Conservation (phyloP, 768 basidiomycete species). For the Saitozyma podzolica region DNA sequence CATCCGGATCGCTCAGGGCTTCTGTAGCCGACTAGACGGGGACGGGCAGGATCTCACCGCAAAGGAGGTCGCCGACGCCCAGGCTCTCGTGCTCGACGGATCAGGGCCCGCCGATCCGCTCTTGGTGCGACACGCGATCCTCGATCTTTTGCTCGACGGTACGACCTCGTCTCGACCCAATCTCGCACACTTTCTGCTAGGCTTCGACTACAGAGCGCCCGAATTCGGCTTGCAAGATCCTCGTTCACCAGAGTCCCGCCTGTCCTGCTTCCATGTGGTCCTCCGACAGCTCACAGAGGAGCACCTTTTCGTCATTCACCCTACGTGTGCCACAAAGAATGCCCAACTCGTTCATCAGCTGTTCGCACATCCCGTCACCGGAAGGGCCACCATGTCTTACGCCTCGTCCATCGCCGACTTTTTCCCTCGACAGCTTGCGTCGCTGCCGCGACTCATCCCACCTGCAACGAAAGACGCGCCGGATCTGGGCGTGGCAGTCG, state of each 20-base stretch:
- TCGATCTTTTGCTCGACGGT: slow-evolving; percentile 78
- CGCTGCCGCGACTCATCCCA: slow-evolving; percentile 17
- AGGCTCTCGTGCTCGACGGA: slow-evolving; percentile 15
- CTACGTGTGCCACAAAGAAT: slow-evolving; percentile 78
- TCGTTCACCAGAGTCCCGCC: slow-evolving; percentile 31
- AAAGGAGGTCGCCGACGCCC: slow-evolving; percentile 57
- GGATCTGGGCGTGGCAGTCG: no score
- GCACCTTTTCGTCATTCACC: slow-evolving; percentile 61
- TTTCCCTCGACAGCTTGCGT: slow-evolving; percentile 73
- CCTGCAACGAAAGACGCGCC: no score
- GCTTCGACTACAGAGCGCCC: slow-evolving; percentile 62
- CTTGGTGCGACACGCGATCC: slow-evolving; percentile 70
- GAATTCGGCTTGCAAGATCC: slow-evolving; percentile 59
- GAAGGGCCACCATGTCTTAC: slow-evolving; percentile 77
- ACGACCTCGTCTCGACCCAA: slow-evolving; percentile 77
- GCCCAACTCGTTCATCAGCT: slow-evolving; percentile 82
- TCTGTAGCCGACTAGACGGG: slow-evolving; percentile 64
- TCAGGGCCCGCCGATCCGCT: slow-evolving; percentile 55
- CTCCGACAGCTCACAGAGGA: slow-evolving; percentile 71
- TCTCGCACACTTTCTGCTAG: slow-evolving; percentile 78
- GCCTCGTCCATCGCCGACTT: slow-evolving; percentile 85
- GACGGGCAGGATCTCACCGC: slow-evolving; percentile 65
- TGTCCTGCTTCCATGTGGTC: slow-evolving; percentile 75
- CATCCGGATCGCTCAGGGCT: slow-evolving; percentile 78
- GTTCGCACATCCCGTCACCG: slow-evolving; percentile 81